Evolutionary conservation across 2,329 filamentous ascomycete species (phyloP).

Genomic region (Ceratocystis cacaofunesta): DNA sequence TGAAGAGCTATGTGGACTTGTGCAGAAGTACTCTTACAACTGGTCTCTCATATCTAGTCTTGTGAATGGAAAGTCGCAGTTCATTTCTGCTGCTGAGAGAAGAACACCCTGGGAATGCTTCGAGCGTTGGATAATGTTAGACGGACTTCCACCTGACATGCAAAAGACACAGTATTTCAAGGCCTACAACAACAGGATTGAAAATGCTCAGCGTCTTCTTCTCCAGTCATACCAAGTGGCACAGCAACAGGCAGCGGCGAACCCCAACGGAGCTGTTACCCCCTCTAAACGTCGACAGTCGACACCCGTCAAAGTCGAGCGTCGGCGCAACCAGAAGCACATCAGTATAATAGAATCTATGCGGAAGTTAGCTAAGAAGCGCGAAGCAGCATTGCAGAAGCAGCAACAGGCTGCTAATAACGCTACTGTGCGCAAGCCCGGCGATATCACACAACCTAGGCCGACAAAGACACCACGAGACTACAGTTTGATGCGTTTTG

Average conservation of each 20-base stretch:
- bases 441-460: slow-evolving; percentile 42
- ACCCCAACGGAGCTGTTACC: slow-evolving; percentile 9
- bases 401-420: slow-evolving; percentile 72
- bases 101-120: slow-evolving; percentile 98
- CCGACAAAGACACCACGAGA: slow-evolving; percentile 67
- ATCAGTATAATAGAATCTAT: slow-evolving; percentile 84
- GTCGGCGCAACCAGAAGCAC: slow-evolving; percentile 72
- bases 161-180: slow-evolving; percentile 93
- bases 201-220: slow-evolving; percentile 42
- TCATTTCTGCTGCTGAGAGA: slow-evolving; percentile 73
- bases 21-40: slow-evolving; percentile 90
- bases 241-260: slow-evolving; percentile 25
- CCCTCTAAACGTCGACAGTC: slow-evolving; percentile 39
- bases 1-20: slow-evolving; percentile 69
- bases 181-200: slow-evolving; percentile 45
- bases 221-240: slow-evolving; percentile 39
- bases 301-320: slow-evolving; percentile 70
- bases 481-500: slow-evolving; percentile 77
- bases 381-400: slow-evolving; percentile 73
- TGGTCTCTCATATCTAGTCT: slow-evolving; percentile 89
- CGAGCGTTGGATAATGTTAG: slow-evolving; percentile 85
- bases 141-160: slow-evolving; percentile 85
- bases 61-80: slow-evolving; percentile 57
- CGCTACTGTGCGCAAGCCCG: slow-evolving; percentile 64
- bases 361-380: slow-evolving; percentile 88